Percentiles rank a stretch among this genome's conserved stretches.
These are phyloP conservation scores for Beauveria pseudobassiana DNA, from an alignment of 2,329 filamentous ascomycete species.

Conservation along the genomic window DNA sequence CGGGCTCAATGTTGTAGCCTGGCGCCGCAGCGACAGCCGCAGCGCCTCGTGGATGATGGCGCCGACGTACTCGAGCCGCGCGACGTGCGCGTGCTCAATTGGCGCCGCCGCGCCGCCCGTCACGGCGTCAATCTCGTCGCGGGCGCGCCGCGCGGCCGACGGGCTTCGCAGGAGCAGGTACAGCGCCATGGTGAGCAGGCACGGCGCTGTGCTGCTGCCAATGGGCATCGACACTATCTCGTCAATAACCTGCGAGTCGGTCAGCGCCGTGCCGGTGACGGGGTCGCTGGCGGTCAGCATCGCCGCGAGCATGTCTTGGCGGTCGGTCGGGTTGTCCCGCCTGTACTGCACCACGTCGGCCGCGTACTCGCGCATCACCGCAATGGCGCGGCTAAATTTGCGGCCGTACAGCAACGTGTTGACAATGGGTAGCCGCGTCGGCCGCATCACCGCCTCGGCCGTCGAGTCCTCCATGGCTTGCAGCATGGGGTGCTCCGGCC, in stretches of 20 bases:
- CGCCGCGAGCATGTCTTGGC: slow-evolving; percentile 54
- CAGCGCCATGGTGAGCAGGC: slow-evolving; percentile 37
- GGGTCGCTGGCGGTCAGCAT: slow-evolving; percentile 54
- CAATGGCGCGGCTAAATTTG: slow-evolving; percentile 48
- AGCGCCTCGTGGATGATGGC: slow-evolving; percentile 47
- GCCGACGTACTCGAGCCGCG: slow-evolving; percentile 45
- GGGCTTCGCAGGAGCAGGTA: slow-evolving; percentile 47
- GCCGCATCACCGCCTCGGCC: slow-evolving; percentile 47
- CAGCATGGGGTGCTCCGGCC: slow-evolving; percentile 40
- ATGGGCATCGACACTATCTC: slow-evolving; percentile 64
- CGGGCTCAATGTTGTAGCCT: slow-evolving; percentile 46
- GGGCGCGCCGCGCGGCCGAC: slow-evolving; percentile 36
- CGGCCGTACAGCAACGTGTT: slow-evolving; percentile 44
- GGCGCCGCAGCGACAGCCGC: slow-evolving; percentile 48
- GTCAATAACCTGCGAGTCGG: slow-evolving; percentile 54
- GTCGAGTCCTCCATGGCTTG: slow-evolving; percentile 48
- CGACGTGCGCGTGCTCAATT: slow-evolving; percentile 40
- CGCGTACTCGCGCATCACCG: slow-evolving; percentile 46
- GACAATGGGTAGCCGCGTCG: slow-evolving; percentile 41
- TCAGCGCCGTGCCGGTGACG: slow-evolving; percentile 50
- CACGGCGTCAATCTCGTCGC: slow-evolving; percentile 46
- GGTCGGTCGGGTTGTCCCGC: slow-evolving; percentile 42
- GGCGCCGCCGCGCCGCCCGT: slow-evolving; percentile 39
- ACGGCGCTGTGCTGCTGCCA: slow-evolving; percentile 43
- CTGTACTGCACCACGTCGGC: slow-evolving; percentile 51